Conservation (phyloP, 768 basidiomycete species). For the Termitomyces titanicus region DNA sequence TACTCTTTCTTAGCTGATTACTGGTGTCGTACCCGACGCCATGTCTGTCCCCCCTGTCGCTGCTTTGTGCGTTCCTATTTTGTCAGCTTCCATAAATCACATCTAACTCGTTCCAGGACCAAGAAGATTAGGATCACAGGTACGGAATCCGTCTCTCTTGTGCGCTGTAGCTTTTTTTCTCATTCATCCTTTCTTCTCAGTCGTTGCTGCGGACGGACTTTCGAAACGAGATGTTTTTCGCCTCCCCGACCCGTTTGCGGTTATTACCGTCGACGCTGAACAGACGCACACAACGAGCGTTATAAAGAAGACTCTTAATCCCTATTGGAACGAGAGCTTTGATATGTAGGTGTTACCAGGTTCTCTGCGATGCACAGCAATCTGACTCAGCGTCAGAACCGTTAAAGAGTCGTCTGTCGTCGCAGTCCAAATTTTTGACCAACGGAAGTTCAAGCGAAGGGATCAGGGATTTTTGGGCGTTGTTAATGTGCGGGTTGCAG, state of each 20-base stretch:
- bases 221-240: constrained; percentile 95
- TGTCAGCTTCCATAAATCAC: background rate
- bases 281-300: constrained; percentile 97
- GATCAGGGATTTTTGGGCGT: constrained; percentile 99
- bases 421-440: constrained; percentile 98
- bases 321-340: constrained; percentile 98
- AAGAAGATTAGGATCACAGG: constrained; percentile 83
- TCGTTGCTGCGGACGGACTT: constrained; percentile 92
- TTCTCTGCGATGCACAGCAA: background rate
- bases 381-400: constrained; percentile 44
- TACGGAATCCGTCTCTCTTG: constrained; percentile 23
- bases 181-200: constrained; percentile 34
- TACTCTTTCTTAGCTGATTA: background rate
- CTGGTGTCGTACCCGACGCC: constrained; percentile 1
- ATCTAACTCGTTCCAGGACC: constrained; percentile 30
- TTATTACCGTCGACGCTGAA: constrained; percentile 97
- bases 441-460: constrained; percentile 97
- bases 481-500: constrained; percentile 89
- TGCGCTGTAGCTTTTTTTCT: background rate
- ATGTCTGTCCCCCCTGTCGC: constrained; percentile 47
- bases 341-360: constrained; percentile 67
- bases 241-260: constrained; percentile 96
- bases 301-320: constrained; percentile 93
- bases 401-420: constrained; percentile 98
- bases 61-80: constrained; percentile 35